Evolutionary conservation across 495 filamentous ascomycete species (phyloP).

Genomic region (Cercophora sp.): DNA sequence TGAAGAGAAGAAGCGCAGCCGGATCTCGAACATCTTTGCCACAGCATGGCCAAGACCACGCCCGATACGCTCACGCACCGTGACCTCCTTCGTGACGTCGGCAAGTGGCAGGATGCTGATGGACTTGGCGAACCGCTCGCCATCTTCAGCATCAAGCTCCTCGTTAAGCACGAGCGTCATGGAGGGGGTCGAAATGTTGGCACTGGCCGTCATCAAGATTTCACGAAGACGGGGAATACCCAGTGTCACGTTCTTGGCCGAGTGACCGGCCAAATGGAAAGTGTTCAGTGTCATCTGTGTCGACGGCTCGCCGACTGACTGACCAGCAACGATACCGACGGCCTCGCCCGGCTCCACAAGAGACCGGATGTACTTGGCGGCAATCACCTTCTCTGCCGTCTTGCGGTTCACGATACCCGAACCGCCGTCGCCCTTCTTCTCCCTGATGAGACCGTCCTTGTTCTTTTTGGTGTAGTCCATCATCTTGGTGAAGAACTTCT

Average conservation of each 20-base stretch:
- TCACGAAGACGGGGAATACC: conserved; percentile 96
- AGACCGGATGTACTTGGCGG: conserved; percentile 89
- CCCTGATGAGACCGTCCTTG: conserved; percentile 67
- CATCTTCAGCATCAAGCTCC: conserved; percentile 64
- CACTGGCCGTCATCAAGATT: conserved; percentile 96
- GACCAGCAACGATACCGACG: conserved; percentile 94
- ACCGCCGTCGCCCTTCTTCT: conserved; percentile 56
- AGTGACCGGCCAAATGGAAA: conserved; percentile 98
- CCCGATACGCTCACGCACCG: conserved; percentile 72
- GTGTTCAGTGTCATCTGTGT: conserved; percentile 99
- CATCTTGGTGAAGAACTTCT: conserved; percentile 65
- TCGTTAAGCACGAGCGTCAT: conserved; percentile 83
- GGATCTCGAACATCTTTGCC: conserved; percentile 80
- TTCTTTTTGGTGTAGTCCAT: conserved; percentile 72
- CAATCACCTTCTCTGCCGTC: conserved; percentile 74
- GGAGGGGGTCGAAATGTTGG: conserved; percentile 78
- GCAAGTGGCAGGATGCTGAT: conserved; percentile 85
- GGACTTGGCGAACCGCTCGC: conserved; percentile 80
- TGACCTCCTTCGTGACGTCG: conserved; percentile 79
- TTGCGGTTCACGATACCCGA: conserved; percentile 54
- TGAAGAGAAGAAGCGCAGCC: conserved; percentile 76
- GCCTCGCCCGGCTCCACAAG: conserved; percentile 95
- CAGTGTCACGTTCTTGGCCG: conserved; percentile 96
- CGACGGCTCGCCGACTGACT: conserved; percentile 94
- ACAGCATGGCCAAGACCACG: conserved; percentile 58